Evolutionary conservation across 1,284 basidiomycete genomes (phyloP).

Genomic region (Athelia sp.): DNA sequence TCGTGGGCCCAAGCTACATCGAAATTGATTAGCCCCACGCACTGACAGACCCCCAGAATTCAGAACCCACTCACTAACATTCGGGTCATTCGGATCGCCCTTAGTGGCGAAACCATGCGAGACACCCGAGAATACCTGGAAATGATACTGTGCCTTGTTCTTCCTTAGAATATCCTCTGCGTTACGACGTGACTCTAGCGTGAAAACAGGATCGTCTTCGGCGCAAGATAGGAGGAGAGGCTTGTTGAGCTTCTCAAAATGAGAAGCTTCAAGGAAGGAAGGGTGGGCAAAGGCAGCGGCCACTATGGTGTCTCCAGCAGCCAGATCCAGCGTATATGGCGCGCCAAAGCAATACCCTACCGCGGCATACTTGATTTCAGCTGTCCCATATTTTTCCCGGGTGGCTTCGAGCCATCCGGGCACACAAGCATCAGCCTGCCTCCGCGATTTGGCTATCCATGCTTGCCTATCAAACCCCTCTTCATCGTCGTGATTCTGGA

Average conservation of each 20-base stretch:
- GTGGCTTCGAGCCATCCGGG: conserved; percentile 49
- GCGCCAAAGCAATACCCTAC: conserved; percentile 60
- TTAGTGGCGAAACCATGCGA: conserved; percentile 37
- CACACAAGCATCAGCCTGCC: conserved; percentile 29
- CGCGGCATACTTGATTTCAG: conserved; percentile 25
- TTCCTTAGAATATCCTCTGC: conserved; percentile 38
- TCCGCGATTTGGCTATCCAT: conserved; percentile 34
- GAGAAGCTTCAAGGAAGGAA: background rate
- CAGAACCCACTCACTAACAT: background rate
- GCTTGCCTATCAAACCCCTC: conserved; percentile 32
- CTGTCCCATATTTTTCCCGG: conserved; percentile 28
- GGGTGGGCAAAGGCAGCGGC: conserved; percentile 24
- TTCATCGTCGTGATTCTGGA: conserved; percentile 30
- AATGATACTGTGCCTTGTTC: conserved; percentile 36
- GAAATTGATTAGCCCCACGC: background rate
- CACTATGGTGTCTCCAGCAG: conserved; percentile 36
- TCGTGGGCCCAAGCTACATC: conserved; percentile 59
- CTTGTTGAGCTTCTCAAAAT: background rate
- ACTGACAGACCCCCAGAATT: background rate
- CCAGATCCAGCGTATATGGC: conserved; percentile 41
- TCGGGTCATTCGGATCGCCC: background rate
- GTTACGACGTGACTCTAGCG: conserved; percentile 32
- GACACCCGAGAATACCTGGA: conserved; percentile 47
- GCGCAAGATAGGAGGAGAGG: background rate
- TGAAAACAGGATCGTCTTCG: conserved; percentile 42